Evolutionary conservation across 441 rosid genomes (phyloP).

Genomic region (Isatis lusitanica): DNA sequence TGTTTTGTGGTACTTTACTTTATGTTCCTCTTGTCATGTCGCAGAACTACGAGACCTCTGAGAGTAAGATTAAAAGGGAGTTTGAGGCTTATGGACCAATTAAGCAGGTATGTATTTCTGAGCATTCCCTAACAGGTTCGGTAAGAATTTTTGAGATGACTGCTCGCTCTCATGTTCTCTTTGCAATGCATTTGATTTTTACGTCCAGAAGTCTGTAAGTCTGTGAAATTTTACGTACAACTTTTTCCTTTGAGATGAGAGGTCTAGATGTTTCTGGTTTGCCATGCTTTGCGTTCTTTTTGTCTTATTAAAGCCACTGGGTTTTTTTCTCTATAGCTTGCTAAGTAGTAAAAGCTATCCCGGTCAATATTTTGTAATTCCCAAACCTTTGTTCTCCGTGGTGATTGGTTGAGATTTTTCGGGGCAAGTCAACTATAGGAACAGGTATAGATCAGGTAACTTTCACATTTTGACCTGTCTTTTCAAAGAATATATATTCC

Average conservation of each 20-base stretch:
- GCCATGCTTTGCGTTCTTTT: constrained; percentile 21
- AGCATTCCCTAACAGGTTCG: constrained; percentile 59
- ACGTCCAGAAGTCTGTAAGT: not conserved
- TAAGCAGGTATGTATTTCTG: constrained; percentile 90
- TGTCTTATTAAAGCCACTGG: not conserved
- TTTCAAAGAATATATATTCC: constrained; percentile 5
- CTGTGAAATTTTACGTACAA: not conserved
- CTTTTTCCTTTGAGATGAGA: not conserved
- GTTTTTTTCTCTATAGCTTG: not conserved
- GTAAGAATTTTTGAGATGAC: constrained; percentile 61
- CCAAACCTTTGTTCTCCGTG: constrained; percentile 31
- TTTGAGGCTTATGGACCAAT: constrained; percentile 95
- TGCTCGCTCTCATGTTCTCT: constrained; percentile 27
- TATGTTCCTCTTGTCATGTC: constrained; percentile 26
- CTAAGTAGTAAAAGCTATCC: constrained; percentile 11
- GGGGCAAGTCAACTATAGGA: constrained; percentile 43
- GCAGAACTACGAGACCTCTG: constrained; percentile 92
- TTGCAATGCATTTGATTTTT: constrained; percentile 11
- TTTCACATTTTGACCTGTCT: constrained; percentile 2
- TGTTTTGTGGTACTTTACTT: constrained; percentile 10
- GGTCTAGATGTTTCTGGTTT: constrained; percentile 1
- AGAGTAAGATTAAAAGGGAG: constrained; percentile 96
- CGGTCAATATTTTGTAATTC: constrained; percentile 18
- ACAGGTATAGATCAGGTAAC: constrained; percentile 36
- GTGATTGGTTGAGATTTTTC: constrained; percentile 37